phyloP scores from a whole-genome alignment of 2,329 filamentous ascomycete genomes.

The Fusarium guadeloupense region DNA sequence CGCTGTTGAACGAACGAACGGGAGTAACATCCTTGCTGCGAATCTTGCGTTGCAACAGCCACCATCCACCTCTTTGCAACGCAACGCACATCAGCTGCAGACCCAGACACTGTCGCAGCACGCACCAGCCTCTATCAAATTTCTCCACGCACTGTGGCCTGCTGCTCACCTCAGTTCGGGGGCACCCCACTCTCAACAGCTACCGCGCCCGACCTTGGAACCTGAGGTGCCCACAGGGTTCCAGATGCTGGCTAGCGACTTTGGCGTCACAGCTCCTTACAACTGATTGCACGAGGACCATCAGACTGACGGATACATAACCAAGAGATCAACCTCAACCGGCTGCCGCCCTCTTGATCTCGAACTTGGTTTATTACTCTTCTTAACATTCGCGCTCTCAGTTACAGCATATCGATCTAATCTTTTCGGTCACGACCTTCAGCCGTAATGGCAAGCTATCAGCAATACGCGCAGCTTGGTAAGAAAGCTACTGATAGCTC shows the following conservation, averaged over 20 bases:
- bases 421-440: neutral
- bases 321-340: slow-evolving; percentile 11
- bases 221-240: slow-evolving; percentile 17
- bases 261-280: slow-evolving; percentile 29
- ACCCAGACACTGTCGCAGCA: slow-evolving; percentile 1
- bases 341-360: neutral
- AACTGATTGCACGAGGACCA: slow-evolving; percentile 14
- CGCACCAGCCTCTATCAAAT: slow-evolving; percentile 14
- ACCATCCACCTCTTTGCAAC: slow-evolving; percentile 8
- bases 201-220: slow-evolving; percentile 4
- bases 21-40: slow-evolving; percentile 27
- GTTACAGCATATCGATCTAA: slow-evolving; percentile 5
- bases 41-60: slow-evolving; percentile 14
- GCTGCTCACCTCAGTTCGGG: slow-evolving; percentile 4
- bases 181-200: slow-evolving; percentile 19
- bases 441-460: slow-evolving; percentile 43
- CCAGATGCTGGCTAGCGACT: slow-evolving; percentile 29
- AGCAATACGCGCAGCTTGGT: slow-evolving; percentile 42
- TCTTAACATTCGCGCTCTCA: neutral
- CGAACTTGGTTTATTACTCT: slow-evolving; percentile 1
- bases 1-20: slow-evolving; percentile 9
- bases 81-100: neutral
- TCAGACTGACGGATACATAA: slow-evolving; percentile 33
- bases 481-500: slow-evolving; percentile 37
- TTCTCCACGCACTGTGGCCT: slow-evolving; percentile 11